A percentile compares a stretch with the other conserved stretches of the same genome.
These are phyloP conservation scores for Aspergillus flavus DNA, from an alignment of 2,329 filamentous ascomycete genomes.

Conservation along the genomic window DNA sequence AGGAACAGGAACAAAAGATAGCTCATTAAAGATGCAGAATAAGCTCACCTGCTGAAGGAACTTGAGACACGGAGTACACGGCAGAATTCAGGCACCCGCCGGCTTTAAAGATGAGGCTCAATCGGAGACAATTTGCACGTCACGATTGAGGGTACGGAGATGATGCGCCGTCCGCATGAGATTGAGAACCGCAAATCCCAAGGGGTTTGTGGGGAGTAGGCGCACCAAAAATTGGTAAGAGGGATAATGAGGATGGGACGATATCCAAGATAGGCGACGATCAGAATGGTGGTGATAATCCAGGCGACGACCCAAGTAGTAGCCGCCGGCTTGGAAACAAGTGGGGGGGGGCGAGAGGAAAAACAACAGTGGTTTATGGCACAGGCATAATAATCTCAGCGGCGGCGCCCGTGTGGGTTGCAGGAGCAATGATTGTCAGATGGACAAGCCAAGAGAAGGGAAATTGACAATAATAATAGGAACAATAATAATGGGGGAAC, in stretches of 20 bases:
- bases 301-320: neutral
- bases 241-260: neutral
- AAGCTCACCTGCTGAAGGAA: conserved; percentile 20
- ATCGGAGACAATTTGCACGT: conserved; percentile 22
- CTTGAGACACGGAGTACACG: conserved; percentile 8
- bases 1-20: neutral
- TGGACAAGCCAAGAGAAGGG: conserved; percentile 2
- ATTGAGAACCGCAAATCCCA: neutral
- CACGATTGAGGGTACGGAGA: conserved; percentile 10
- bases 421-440: neutral
- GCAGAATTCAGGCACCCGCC: conserved; percentile 7
- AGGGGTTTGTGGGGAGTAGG: neutral
- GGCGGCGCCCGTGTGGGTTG: conserved; percentile 1
- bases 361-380: conserved; percentile 3
- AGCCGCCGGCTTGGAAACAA: neutral
- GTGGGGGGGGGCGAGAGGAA: neutral
- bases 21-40: conserved; percentile 5
- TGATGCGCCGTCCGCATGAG: conserved; percentile 11
- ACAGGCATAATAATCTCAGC: conserved; percentile 1
- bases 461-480: neutral
- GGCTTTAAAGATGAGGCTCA: conserved; percentile 22
- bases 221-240: neutral
- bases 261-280: neutral
- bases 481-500: too few relatives aligned
- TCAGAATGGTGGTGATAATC: conserved; percentile 1